Evolutionary conservation across 768 basidiomycete species (phyloP), one percentile per base, ranked within the genome.

Genomic region (Termitomyces sp.): DNA sequence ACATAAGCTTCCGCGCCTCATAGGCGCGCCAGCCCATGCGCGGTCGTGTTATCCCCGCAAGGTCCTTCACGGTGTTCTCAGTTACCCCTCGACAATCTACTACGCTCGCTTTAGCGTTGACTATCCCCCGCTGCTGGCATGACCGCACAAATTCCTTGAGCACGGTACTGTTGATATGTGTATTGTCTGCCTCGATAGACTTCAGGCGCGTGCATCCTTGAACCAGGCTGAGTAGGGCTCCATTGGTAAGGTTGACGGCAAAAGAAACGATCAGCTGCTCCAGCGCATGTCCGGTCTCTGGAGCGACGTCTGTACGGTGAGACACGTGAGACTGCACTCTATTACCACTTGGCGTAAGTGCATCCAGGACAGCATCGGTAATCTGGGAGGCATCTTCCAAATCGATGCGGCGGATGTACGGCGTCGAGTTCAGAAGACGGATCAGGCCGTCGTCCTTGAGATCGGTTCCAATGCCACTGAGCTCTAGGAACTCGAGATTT

Each of bases 321-420:
- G 36, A 20, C n/a, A 47, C 20, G 20, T 15, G 51, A n/a, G 36
- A 20, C n/a, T 48, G 50, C 34, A 47, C 12, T 33, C 15, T 26
- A 37, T 34, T 60, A n/a, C 26, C 31, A 26, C 26, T 33, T 5
- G 86, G 88, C 1, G 88, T 90, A 34, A 97, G 74, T 0, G 76
- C 75, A 20, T 75, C 73, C 26, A 96, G 69, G n/a, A 94, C 79
- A 2, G 76, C 72, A 68, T 96, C 92, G 1, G 83, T 87, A 54
- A 94, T 82, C 18, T 85, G 81, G 13, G 72, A 69, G 6, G 91
- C 91, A 62, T 92, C 90, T 66, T 96, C 94, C n/a, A 97, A 74
- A 68, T 97, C 94, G 41, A 96, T 72, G 46, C 82, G 83, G 55
- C 85, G 79, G 48, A 97, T 84, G 59, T 77, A 69, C 1, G 89